A percentile compares a stretch with the other conserved stretches of the same genome.
These are phyloP conservation scores for Calocera viscosa DNA, from an alignment of 768 basidiomycete genomes.

Conservation along the genomic window DNA sequence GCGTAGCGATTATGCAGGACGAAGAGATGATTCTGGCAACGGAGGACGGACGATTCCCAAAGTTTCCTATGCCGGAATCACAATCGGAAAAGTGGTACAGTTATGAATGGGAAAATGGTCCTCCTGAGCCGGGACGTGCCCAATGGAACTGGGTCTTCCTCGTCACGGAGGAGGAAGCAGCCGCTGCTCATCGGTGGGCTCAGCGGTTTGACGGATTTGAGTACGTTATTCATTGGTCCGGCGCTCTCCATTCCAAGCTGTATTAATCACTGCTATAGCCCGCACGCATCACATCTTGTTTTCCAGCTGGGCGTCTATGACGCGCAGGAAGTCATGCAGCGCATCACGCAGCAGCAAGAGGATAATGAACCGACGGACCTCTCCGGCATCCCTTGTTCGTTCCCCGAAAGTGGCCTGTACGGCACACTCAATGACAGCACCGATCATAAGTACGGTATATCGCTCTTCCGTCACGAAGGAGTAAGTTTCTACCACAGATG, in stretches of 20 bases:
- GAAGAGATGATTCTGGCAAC: background rate
- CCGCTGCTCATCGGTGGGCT: background rate
- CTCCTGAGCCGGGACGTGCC: background rate
- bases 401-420: background rate
- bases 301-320: background rate
- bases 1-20: background rate
- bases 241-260: background rate
- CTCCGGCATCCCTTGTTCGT: background rate
- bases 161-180: background rate
- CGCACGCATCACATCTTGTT: background rate
- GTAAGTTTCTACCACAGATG: background rate
- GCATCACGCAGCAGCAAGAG: background rate
- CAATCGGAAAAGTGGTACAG: background rate
- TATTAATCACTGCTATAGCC: background rate
- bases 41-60: background rate
- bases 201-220: background rate
- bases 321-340: background rate
- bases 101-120: background rate
- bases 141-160: background rate
- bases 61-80: background rate
- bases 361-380: background rate
- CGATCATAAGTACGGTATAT: background rate
- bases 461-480: background rate
- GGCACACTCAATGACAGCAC: background rate
- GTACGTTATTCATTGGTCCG: background rate